These are phyloP conservation scores for Coemansia reversa DNA, from an alignment of 192 early-diverging fungal genomes.

Conservation along the genomic window DNA sequence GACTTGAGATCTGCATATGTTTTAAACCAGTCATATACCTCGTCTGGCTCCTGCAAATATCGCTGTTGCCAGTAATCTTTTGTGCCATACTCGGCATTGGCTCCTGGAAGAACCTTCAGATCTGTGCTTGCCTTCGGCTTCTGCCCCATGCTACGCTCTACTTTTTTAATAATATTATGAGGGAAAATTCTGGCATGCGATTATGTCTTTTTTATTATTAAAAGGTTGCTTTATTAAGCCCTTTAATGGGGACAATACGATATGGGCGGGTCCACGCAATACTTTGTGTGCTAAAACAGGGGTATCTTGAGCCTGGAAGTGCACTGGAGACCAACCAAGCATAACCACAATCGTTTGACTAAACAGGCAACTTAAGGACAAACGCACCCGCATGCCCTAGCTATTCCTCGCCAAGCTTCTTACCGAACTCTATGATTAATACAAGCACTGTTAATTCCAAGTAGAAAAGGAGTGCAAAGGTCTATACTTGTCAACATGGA, in stretches of 20 bases:
- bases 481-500: no score
- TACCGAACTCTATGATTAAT: no score
- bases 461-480: no score
- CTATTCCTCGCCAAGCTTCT: no score
- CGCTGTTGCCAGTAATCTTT: constrained; percentile 78
- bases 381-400: no score
- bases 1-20: constrained; percentile 71
- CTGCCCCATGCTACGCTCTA: not conserved
- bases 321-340: no score
- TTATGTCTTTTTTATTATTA: no score
- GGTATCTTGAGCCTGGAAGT: no score
- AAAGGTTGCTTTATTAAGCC: not conserved
- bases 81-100: constrained; percentile 70
- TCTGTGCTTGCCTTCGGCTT: constrained; percentile 32
- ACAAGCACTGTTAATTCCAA: no score
- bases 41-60: constrained; percentile 52
- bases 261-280: not conserved
- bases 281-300: not conserved
- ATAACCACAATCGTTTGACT: no score
- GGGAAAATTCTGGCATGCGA: no score
- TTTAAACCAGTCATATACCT: constrained; percentile 89
- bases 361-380: no score
- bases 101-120: constrained; percentile 57
- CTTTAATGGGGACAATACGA: not conserved
- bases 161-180: not conserved